phyloP scores from a whole-genome alignment of 2,329 filamentous ascomycete genomes.

The Phaeosphaeria sp. region DNA sequence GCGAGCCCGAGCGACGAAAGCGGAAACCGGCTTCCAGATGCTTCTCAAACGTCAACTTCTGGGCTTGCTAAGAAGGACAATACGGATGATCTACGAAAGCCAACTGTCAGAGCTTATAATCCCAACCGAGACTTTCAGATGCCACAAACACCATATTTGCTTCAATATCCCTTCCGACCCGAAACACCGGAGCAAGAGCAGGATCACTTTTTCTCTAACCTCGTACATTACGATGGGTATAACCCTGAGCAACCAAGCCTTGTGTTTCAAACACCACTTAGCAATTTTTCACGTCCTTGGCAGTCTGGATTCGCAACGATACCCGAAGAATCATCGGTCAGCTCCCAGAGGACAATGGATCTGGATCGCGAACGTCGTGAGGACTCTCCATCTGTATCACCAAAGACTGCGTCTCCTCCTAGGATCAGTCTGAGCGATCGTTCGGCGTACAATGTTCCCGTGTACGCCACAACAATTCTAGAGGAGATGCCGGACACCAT shows the following conservation, averaged over 20 bases:
- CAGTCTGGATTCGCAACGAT: conserved; percentile 34
- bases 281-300: conserved; percentile 17
- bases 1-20: conserved; percentile 24
- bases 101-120: conserved; percentile 59
- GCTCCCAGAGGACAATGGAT: conserved; percentile 16
- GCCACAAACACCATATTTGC: conserved; percentile 19
- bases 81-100: conserved; percentile 57
- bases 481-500: conserved; percentile 33
- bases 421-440: conserved; percentile 16
- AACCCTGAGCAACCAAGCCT: conserved; percentile 26
- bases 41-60: not conserved
- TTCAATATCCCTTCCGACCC: conserved; percentile 31
- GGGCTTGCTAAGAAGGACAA: not conserved
- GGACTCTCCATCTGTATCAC: conserved; percentile 48
- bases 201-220: conserved; percentile 9
- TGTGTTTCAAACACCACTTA: conserved; percentile 25
- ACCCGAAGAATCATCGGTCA: conserved; percentile 30
- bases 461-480: conserved; percentile 40
- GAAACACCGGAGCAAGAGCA: conserved; percentile 16
- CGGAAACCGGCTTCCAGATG: not conserved
- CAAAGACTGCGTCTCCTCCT: conserved; percentile 40
- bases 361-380: conserved; percentile 14
- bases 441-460: conserved; percentile 27
- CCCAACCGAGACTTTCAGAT: conserved; percentile 7
- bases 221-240: conserved; percentile 27